Evolutionary conservation across 2,329 filamentous ascomycete species (phyloP), one percentile per base, ranked within the genome.

Genomic region (Beauveria scarabaeidicola): DNA sequence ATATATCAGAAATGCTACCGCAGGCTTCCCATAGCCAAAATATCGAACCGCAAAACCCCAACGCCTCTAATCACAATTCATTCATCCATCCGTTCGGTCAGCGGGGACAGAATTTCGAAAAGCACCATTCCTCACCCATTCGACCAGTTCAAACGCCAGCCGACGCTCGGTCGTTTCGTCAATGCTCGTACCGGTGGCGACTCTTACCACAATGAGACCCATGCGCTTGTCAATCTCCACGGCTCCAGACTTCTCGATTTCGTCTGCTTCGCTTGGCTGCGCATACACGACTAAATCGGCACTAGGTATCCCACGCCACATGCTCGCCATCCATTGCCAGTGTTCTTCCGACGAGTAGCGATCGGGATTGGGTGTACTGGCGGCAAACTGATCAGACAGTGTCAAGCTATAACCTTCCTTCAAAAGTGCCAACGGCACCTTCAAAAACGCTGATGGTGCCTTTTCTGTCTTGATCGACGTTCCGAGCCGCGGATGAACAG

Each of bases 291-390:
- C 88, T 50, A 93, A 75, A 71, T 97, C 93, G 0, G 93, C 85
- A 0, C 89, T 90, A 1, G 92, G 81, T 58, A 90, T 88, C 10
- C 91, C 90, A 10, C 92, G 86, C 93, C 93, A 97, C 23, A 97
- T 81, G 47, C 89, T 93, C 40, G 93, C 93, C 78, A 94, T 91
- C 93, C 93, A 97, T 72, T 95, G 89, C 91, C 93, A 97, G 74
- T 97, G 93, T 67, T 96, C 91, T n/a, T 89, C 81, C 0, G 89
- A 86, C 17, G 85, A 82, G 71, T 95, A 96, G 7, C 81, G 79
- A 69, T 96, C 91, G 19, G 80, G 77, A 64, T 95, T 91, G 1
- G 89, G 87, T 47, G 92, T 85, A 15, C 80, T 78, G 58, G 83
- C 84, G 1, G 91, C 89, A 70, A 88, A 93, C 52, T 80, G 77